phyloP scores from a whole-genome alignment of 208 protist species.

The Trichomonas tenax region DNA sequence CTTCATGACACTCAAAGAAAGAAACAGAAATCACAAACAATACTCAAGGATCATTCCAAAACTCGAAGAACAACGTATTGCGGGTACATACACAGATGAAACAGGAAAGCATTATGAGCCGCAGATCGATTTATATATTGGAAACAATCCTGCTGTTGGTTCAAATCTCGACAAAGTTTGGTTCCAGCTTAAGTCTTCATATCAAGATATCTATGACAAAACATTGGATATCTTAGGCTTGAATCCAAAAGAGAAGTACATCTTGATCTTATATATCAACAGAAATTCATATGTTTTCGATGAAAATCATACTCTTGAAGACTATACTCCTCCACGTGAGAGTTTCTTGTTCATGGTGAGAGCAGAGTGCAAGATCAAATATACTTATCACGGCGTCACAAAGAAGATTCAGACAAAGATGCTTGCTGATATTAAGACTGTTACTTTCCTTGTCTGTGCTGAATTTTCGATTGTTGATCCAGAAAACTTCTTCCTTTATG shows the following conservation, averaged over 20 bases:
- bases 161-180: neutral
- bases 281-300: neutral
- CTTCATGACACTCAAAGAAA: neutral
- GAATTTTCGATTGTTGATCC: neutral
- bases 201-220: neutral
- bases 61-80: neutral
- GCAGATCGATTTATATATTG: neutral
- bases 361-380: neutral
- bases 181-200: neutral
- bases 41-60: neutral
- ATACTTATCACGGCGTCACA: neutral
- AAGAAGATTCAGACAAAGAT: neutral
- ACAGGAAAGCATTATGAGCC: neutral
- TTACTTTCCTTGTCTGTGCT: neutral
- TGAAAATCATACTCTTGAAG: neutral
- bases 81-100: neutral
- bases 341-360: neutral
- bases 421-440: neutral
- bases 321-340: neutral
- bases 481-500: neutral
- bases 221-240: neutral
- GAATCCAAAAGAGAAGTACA: neutral
- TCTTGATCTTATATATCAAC: neutral
- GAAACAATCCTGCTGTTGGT: neutral
- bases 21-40: neutral